Evolutionary conservation across 2,329 filamentous ascomycete genomes (phyloP), one percentile per base, ranked within the genome.

Genomic region (Penicillium occitanis): DNA sequence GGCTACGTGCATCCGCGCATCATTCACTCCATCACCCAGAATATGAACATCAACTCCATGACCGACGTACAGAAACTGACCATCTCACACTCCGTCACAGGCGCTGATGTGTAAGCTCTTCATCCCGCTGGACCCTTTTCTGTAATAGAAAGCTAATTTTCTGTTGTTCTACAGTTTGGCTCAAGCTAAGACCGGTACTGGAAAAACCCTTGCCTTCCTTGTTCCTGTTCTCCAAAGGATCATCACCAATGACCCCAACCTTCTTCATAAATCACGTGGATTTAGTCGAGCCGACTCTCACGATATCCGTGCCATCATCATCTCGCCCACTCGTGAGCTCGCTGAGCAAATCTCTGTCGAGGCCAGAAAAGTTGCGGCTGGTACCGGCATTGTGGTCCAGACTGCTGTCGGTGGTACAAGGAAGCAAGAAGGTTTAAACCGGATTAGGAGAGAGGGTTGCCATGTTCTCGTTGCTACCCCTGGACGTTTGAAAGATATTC

Each of bases 181-280:
- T 57, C 95, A 98, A 82, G 95, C 95, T 67, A 97, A 92, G 81
- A 99, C 95, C 8, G 95, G 95, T 76, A 98, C 95, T 3, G 95
- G 95, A 76, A 99, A 99, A 82, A 99, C 95, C 0, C 82, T 98
- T 66, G 95, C 92, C 42, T 99, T 98, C 83, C 84, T 99, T 28
- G 80, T 98, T 6, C 95, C 95, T 61, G 83, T 93, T 7, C 81
- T 98, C 62, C 92, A 97, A 76, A 89, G 88, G 67, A 91, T 97
- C 74, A 82, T 96, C 68, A 77, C 80, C 67, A 51, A 44, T 35
- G 87, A 92, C 69, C 87, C 88, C 0, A 78, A 81, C 0, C 84
- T 96, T 40, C 87, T 73, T 40, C 66, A 63, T 35, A 66, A 68
- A 55, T 68, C 63, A 13, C 51, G 57, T 46, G 66, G 61, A 50